Conservation (phyloP, 352 stramenopile species). For the Phytophthora cajani region DNA sequence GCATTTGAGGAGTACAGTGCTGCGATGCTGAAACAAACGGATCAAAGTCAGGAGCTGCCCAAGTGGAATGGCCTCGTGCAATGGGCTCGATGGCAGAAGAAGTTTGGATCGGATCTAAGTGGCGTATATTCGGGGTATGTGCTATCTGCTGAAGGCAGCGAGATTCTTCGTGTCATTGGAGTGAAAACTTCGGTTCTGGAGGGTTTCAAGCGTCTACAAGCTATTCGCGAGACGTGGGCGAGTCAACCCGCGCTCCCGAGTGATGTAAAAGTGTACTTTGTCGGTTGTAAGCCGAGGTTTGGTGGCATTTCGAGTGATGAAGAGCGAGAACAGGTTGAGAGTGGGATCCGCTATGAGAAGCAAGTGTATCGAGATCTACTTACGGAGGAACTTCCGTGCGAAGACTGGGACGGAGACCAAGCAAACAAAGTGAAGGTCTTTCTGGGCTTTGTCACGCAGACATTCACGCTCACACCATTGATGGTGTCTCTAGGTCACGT, state of each 20-base stretch:
- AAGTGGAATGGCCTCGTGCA: slow-evolving; percentile 1
- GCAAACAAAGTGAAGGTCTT: slow-evolving; percentile 34
- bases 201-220: slow-evolving; percentile 38
- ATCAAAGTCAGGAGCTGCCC: background rate
- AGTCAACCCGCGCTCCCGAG: slow-evolving; percentile 14
- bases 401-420: slow-evolving; percentile 34
- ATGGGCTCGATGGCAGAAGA: slow-evolving; percentile 12
- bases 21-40: slow-evolving; percentile 1
- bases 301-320: background rate
- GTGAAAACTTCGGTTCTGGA: slow-evolving; percentile 50
- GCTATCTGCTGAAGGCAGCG: background rate
- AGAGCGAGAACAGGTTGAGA: background rate
- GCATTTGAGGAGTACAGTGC: slow-evolving; percentile 12
- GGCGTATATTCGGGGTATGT: too few species aligned
- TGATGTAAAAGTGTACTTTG: slow-evolving; percentile 43
- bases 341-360: slow-evolving; percentile 30
- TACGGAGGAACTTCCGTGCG: slow-evolving; percentile 39
- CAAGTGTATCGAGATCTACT: slow-evolving; percentile 39
- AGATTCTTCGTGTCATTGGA: slow-evolving; percentile 45
- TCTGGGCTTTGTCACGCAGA: slow-evolving; percentile 14
- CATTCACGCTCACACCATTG: slow-evolving; percentile 24
- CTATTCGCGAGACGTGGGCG: slow-evolving; percentile 53
- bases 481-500: slow-evolving; percentile 24
- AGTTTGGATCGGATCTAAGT: background rate
- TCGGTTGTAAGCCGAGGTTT: slow-evolving; percentile 31